Evolutionary conservation across 2,329 filamentous ascomycete species (phyloP).

Genomic region (Allantophomopsis lycopodina): DNA sequence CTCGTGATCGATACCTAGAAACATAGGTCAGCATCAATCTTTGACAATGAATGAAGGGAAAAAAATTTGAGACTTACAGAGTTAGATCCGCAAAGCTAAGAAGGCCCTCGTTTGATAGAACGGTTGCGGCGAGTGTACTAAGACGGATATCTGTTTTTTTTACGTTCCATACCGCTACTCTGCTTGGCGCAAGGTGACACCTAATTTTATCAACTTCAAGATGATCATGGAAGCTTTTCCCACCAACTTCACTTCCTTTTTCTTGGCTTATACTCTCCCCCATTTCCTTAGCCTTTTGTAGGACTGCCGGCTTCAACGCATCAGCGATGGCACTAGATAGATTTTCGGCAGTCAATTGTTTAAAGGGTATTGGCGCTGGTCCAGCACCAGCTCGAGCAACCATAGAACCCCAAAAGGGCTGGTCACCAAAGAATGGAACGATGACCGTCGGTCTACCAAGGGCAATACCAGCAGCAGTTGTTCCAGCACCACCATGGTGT

Average conservation of each 20-base stretch:
- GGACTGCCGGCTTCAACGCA: constrained; percentile 45
- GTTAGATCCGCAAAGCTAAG: constrained; percentile 60
- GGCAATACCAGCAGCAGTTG: constrained; percentile 74
- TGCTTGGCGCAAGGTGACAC: constrained; percentile 54
- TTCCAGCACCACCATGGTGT: constrained; percentile 71
- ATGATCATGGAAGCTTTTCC: constrained; percentile 57
- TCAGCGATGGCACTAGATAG: constrained; percentile 49
- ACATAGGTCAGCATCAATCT: neutral
- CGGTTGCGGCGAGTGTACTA: constrained; percentile 59
- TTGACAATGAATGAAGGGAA: too few relatives aligned
- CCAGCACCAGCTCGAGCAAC: constrained; percentile 60
- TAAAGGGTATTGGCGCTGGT: constrained; percentile 55
- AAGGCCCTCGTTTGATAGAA: constrained; percentile 49
- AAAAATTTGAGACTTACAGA: constrained; percentile 34
- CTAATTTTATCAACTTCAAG: constrained; percentile 52
- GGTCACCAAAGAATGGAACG: constrained; percentile 78
- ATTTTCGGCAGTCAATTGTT: constrained; percentile 50
- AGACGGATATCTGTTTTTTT: constrained; percentile 52
- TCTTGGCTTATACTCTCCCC: constrained; percentile 55
- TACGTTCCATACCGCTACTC: constrained; percentile 63
- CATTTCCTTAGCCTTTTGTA: constrained; percentile 31
- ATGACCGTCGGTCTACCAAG: constrained; percentile 70
- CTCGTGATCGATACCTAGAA: constrained; percentile 34
- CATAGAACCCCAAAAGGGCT: constrained; percentile 74
- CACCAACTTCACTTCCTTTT: constrained; percentile 46